Evolutionary conservation across 2,329 filamentous ascomycete species (phyloP), one percentile per base, ranked within the genome.

Genomic region (Calycina marina): DNA sequence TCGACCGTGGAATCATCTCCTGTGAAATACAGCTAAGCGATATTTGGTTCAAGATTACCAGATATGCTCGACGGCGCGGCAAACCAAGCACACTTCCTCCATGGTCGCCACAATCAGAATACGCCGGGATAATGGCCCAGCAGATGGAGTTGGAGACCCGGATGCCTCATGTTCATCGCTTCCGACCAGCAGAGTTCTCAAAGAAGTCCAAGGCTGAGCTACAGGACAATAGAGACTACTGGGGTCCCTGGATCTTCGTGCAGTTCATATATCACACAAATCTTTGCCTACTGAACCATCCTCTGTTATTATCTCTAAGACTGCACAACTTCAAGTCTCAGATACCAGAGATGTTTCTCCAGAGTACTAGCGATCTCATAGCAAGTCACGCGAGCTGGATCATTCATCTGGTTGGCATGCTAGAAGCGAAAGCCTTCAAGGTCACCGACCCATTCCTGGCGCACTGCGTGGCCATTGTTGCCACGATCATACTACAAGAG

Each of bases 261-360:
- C 65, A 69, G 37, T 61, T 67, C 36, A 47, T 68, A 10, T 67
- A 68, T 38, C 61, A 66, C 33, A 62, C 62, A 0, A 66, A 65
- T 25, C 54, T 66, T 1, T 67, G 63, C 37, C 55, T 68, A 1
- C 51, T 69, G 6, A 69, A 69, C 31, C 65, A 69, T 36, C 65
- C 65, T 0, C 56, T 69, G n/a, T 47, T 69, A 2, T 46, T 69
- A 4, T 67, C 64, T 0, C 51, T 68, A 22, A 56, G 62, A n/a
- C 52, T 69, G 3, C 57, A 61, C n/a, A 65, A 60, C 18, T 65
- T 67, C 40, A 59, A 62, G 20, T 58, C 59, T 22, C 62, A 58
- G 3, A 65, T 68, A 25, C 65, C 65, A 0, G 63, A 69, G 31
- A 62, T 65, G 1, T 69, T 69, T 13, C 55, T 69, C 1, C 64